phyloP scores from a whole-genome alignment of 106 monocot species.

The Dioscorea alata region DNA sequence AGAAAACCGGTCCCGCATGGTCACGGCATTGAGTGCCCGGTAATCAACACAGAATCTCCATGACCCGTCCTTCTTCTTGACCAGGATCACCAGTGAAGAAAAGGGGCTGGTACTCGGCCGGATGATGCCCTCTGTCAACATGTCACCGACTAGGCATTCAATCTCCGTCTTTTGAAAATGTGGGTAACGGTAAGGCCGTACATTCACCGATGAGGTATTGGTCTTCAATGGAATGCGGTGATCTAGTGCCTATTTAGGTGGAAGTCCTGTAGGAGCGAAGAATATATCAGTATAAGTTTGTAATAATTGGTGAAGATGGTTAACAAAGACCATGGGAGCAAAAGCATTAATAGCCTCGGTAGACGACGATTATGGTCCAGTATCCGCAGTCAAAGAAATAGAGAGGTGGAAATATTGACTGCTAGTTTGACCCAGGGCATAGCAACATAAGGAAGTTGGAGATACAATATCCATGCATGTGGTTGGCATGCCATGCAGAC shows the following conservation, averaged over 20 bases:
- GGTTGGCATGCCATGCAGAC: no score
- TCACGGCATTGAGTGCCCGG: neutral
- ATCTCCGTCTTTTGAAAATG: neutral
- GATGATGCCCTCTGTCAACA: neutral
- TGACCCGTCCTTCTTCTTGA: neutral
- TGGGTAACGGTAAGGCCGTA: neutral
- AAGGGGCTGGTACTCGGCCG: neutral
- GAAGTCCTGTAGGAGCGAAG: neutral
- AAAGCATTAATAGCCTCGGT: no score
- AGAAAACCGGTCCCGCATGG: neutral
- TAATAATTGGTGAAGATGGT: no score
- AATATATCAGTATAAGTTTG: no score
- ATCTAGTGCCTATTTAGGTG: neutral
- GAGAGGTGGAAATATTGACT: no score
- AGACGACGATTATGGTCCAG: no score
- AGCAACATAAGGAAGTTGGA: no score
- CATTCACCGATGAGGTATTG: no score
- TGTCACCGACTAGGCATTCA: neutral
- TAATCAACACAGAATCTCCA: constrained; percentile 3
- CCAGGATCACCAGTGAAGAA: neutral
- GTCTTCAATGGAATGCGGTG: neutral
- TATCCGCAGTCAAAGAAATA: no score
- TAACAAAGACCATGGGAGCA: no score
- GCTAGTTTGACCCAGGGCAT: no score
- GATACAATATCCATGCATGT: no score